Base-by-base conservation (phyloP, 768 basidiomycete species). In the Tylopilus felleus region DNA sequence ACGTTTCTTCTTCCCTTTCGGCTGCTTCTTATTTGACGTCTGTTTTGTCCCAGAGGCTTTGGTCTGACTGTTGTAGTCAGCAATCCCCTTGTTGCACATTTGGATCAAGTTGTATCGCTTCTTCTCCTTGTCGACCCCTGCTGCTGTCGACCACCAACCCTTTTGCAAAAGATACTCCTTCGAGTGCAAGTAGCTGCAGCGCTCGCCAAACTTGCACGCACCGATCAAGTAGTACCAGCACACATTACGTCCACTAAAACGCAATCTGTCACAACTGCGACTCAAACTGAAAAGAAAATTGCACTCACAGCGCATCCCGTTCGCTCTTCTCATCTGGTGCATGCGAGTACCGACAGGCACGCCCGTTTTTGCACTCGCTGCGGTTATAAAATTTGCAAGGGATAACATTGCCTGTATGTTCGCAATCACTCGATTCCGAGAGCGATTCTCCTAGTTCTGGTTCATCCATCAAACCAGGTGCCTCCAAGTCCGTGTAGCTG, bases 361-460 rank as follows among this genome's bases (percentile, higher is more conserved):
- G 47, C 0, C 81, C 79, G 4, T 73, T 68, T 10, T 53, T 63
- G 60, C 82, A 83, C 0, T 78, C 79, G 17, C 73, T 70, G 53
- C 77, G 80, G 51, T 85, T 84, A 62, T 84, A 82, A 61, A 79
- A 80, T 42, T 77, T 72, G 63, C 83, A 85, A 0, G 82, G 76
- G 3, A 75, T 71, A 3, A 75, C 75, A 46, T 80, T 83, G 5
- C 82, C 82, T 1, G 60, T 62, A 53, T 82, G 81, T 36, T 71
- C 68, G 55, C 73, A 81, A 58, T 84, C 82, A 47, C 79, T 81
- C 12, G 79, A 79, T 62, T 83, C 82, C 0, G 79, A 81, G 9
- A 74, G 69, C 1, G 74, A 74, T 8, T 72, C 75, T 25, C 76
- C 75, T 5, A 70, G 53, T 7, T 68, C 59, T 3, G 72, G 69